A percentile compares a stretch with the other conserved stretches of the same genome.
Conservation (phyloP, 257 asterid species). For the Petunia axillaris region DNA sequence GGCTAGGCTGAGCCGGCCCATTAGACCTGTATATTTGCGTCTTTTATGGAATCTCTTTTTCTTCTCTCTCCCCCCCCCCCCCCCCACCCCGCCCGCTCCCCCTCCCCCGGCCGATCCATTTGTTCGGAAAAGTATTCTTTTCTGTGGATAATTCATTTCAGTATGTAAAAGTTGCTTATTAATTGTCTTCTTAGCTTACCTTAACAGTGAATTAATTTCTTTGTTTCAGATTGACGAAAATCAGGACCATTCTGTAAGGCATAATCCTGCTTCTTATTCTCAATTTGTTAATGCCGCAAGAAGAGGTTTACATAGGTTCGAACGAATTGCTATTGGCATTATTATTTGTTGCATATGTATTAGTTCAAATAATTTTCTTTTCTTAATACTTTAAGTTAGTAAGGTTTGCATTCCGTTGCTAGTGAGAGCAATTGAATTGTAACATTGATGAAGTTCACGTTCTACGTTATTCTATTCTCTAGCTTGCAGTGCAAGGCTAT, state of each 20-base stretch:
- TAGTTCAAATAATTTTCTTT: neutral
- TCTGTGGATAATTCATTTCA: too few species aligned
- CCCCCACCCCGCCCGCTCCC: too few species aligned
- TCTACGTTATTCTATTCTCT: slow-evolving; percentile 8
- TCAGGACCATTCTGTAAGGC: slow-evolving; percentile 50
- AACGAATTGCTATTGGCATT: slow-evolving; percentile 30
- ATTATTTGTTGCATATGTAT: slow-evolving; percentile 23
- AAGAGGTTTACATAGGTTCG: slow-evolving; percentile 82
- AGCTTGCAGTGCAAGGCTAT: slow-evolving; percentile 18
- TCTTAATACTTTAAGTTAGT: neutral
- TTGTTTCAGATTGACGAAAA: slow-evolving; percentile 69
- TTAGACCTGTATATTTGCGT: too few species aligned
- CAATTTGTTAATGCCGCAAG: slow-evolving; percentile 59
- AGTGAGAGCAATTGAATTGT: neutral
- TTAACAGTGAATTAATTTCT: slow-evolving; percentile 18
- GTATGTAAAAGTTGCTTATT: neutral
- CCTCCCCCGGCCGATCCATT: too few species aligned
- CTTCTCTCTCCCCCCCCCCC: too few species aligned
- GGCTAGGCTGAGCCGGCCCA: too few species aligned
- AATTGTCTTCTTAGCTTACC: slow-evolving; percentile 28
- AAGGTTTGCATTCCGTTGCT: slow-evolving; percentile 4
- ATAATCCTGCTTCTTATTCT: slow-evolving; percentile 55
- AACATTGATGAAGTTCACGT: slow-evolving; percentile 2
- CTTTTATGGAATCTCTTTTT: too few species aligned
- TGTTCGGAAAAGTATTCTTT: too few species aligned